These are phyloP conservation scores for Aspergillus chevalieri DNA, from an alignment of 2,329 filamentous ascomycete species.

Conservation along the genomic window DNA sequence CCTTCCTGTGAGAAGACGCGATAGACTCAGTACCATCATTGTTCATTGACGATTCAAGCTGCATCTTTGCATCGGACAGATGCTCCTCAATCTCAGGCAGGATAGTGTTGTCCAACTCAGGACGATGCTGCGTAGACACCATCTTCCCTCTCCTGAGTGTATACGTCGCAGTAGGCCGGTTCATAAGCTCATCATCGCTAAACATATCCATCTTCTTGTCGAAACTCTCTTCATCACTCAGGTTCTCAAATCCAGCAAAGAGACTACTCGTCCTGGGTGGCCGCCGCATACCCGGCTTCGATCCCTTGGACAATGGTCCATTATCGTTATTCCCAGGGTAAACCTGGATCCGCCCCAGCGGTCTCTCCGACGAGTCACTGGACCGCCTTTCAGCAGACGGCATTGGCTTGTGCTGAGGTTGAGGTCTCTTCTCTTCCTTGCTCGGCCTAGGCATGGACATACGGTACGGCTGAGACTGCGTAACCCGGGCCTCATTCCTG, in stretches of 20 bases:
- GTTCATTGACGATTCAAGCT: background rate
- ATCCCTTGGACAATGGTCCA: constrained; percentile 58
- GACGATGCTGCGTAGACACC: constrained; percentile 29
- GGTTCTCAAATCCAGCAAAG: constrained; percentile 76
- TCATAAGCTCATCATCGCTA: constrained; percentile 41
- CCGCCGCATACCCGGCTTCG: constrained; percentile 57
- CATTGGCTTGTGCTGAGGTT: constrained; percentile 21
- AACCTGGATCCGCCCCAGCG: constrained; percentile 51
- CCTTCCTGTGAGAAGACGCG: constrained; percentile 27
- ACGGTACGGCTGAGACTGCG: constrained; percentile 29
- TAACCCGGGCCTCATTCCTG: constrained; percentile 15
- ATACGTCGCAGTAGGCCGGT: constrained; percentile 40
- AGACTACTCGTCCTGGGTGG: constrained; percentile 74
- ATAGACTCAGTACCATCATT: background rate
- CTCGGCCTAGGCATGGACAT: constrained; percentile 29
- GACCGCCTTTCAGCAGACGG: constrained; percentile 26
- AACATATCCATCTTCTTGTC: constrained; percentile 28
- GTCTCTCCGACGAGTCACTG: constrained; percentile 15
- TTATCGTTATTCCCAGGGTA: constrained; percentile 79
- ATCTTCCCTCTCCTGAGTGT: constrained; percentile 38
- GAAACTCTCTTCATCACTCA: constrained; percentile 47
- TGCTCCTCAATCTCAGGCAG: constrained; percentile 36
- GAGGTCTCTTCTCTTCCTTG: constrained; percentile 18
- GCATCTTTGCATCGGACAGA: constrained; percentile 6
- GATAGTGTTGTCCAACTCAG: constrained; percentile 27